Conservation (phyloP, 345 rosid genomes). For the Melaleuca quinquenervia region DNA sequence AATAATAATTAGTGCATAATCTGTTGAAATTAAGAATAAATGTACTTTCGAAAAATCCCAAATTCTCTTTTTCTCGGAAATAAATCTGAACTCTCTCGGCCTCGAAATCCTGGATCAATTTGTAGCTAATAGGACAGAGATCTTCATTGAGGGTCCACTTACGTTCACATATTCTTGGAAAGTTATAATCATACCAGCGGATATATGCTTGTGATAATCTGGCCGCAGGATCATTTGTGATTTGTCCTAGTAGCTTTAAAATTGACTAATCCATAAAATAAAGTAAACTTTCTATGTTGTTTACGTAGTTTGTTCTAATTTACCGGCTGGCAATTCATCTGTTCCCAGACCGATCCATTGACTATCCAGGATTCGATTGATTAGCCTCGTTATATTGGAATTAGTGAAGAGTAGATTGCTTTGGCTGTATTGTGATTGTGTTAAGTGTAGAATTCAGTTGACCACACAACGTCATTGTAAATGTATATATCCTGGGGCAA, state of each 20-base stretch:
- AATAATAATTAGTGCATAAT: rapidly evolving
- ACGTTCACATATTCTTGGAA: not conserved
- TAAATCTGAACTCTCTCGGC: not conserved
- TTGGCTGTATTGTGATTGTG: not conserved
- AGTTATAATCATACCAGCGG: not conserved
- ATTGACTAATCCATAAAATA: not conserved
- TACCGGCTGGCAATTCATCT: not conserved
- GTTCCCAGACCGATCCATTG: not conserved
- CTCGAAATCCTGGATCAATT: not conserved
- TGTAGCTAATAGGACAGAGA: no score
- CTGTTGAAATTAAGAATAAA: not conserved
- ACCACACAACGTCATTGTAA: not conserved
- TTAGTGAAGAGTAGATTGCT: no score
- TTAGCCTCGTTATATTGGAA: not conserved
- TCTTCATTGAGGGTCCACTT: not conserved
- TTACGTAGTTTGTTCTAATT: no score
- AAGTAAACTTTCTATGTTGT: no score
- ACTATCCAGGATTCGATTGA: not conserved
- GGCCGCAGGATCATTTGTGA: not conserved
- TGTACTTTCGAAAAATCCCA: not conserved
- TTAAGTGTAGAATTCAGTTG: not conserved
- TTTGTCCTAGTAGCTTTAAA: not conserved
- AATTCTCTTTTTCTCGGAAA: not conserved
- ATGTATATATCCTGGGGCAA: not conserved
- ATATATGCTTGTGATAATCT: not conserved